Evolutionary conservation across 257 asterid genomes (phyloP).

Genomic region (Capsicum baccatum): DNA sequence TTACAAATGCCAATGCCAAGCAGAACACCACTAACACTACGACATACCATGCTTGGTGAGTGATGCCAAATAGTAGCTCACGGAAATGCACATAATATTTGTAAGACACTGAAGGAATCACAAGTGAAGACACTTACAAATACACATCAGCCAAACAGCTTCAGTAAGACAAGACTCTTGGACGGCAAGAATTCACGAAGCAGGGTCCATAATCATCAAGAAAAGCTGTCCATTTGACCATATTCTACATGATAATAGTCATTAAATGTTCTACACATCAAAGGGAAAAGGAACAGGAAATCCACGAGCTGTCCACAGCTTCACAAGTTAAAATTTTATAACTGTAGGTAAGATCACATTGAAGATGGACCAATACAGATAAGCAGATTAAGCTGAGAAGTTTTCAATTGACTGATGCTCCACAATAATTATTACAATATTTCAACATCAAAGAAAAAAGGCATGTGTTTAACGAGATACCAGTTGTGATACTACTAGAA

Average conservation of each 20-base stretch:
- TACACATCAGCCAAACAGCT: conserved; percentile 23
- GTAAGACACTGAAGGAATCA: background rate
- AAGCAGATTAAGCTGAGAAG: conserved; percentile 3
- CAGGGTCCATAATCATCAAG: background rate
- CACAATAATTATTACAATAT: background rate
- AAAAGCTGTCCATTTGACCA: conserved; percentile 6
- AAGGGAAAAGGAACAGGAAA: background rate
- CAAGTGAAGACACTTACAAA: conserved; percentile 27
- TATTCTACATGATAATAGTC: background rate
- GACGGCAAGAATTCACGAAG: background rate
- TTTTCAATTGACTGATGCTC: background rate
- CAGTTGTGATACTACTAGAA: background rate
- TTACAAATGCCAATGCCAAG: conserved; percentile 59
- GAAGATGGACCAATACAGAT: conserved; percentile 1
- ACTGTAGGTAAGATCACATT: background rate
- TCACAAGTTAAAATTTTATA: conserved; percentile 13
- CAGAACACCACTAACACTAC: conserved; percentile 59
- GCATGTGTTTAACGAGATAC: background rate
- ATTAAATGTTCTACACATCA: background rate
- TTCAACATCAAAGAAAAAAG: conserved; percentile 1
- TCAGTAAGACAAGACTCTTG: background rate
- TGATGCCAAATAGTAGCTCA: conserved; percentile 79
- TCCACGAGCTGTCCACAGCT: background rate
- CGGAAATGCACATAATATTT: conserved; percentile 24
- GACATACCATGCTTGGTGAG: conserved; percentile 80